Evolutionary conservation across 495 filamentous ascomycete genomes (phyloP), one percentile per base, ranked within the genome.

Genomic region (Barbatosphaeria neglecta): DNA sequence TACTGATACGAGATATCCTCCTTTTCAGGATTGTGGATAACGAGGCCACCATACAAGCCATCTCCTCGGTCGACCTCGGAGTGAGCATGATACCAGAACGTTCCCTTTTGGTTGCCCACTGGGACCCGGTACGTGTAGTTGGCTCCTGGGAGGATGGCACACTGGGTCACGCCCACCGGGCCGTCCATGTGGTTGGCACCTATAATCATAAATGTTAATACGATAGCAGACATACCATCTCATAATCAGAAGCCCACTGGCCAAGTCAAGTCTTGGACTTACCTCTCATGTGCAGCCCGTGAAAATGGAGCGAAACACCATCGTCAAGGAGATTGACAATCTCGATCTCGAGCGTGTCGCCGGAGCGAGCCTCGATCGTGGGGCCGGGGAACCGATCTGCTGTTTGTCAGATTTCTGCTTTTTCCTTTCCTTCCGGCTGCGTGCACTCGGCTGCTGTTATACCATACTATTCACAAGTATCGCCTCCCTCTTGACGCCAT

Each of bases 351-450:
- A 81, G 63, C 27, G 52, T 69, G 46, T 80, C 75, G 8, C 74
- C 74, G 63, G 72, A 74, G 25, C 78, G 64, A 0, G 72, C 75
- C 50, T 73, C 67, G 43, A 82, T 64, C 0, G 62, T 68, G 17
- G 78, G 78, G 0, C 73, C 67, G 0, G 67, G 45, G 22, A 46
- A 46, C 20, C 27, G 35, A 19, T 22, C 45, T 46, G 64, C 39
- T 61, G 57, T n/a, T 59, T n/a, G 19, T 41, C 6, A 41, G 39
- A 24, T 13, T 39, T 28, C 1, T 9, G 0, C 23, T 22, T 22
- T 6, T 25, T n/a, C n/a, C n/a, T n/a, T n/a, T n/a, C n/a, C n/a
- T n/a, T n/a, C n/a, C n/a, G n/a, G n/a, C n/a, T n/a, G n/a, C n/a
- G n/a, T n/a, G n/a, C n/a, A n/a, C n/a, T n/a, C n/a, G n/a, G n/a